These are phyloP conservation scores for Hyphopichia wangnamkhiaoensis DNA, from an alignment of 1,139 yeast species.

Conservation along the genomic window DNA sequence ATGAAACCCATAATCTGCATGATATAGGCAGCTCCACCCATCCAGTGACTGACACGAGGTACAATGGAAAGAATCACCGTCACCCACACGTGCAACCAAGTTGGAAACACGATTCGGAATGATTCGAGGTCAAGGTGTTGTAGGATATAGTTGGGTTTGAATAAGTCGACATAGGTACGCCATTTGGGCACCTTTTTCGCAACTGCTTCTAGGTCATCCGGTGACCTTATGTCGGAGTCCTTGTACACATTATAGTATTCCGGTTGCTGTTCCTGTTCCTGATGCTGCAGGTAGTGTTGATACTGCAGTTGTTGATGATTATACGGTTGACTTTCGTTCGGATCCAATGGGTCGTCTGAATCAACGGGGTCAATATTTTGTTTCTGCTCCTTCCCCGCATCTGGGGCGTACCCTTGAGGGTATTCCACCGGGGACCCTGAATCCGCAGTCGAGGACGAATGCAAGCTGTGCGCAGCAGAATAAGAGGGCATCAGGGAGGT, in stretches of 20 bases:
- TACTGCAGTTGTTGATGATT: too few species aligned
- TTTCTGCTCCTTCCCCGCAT: background rate
- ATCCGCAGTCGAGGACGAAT: background rate
- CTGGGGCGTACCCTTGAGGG: background rate
- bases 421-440: background rate
- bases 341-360: too few species aligned
- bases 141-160: constrained; percentile 27
- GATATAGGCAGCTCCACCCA: constrained; percentile 32
- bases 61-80: constrained; percentile 26
- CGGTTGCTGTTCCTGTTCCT: too few species aligned
- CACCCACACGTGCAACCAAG: constrained; percentile 33
- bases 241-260: background rate
- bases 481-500: too few species aligned
- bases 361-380: too few species aligned
- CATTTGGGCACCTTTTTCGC: constrained; percentile 8
- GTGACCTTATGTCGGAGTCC: background rate
- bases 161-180: constrained; percentile 11
- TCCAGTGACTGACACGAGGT: constrained; percentile 27
- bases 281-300: too few species aligned
- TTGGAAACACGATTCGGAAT: constrained; percentile 24
- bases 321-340: too few species aligned
- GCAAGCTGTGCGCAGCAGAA: too few species aligned
- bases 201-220: background rate
- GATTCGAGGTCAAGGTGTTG: constrained; percentile 29
- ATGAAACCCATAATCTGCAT: constrained; percentile 31